Base-by-base conservation (phyloP, 2,329 filamentous ascomycete genomes). In the Aureobasidium leucospermi region DNA sequence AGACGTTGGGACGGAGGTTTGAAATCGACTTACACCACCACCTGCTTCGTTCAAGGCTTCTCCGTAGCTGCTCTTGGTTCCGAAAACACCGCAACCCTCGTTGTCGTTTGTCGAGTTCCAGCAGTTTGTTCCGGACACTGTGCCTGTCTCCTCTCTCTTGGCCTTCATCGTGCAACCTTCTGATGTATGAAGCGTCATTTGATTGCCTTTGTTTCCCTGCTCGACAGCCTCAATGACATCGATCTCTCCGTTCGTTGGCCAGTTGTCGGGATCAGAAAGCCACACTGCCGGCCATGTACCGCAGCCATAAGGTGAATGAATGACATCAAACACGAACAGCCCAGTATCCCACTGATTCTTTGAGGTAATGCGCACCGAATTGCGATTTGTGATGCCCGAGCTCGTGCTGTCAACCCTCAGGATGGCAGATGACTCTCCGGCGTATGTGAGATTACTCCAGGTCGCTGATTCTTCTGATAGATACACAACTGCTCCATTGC, bases 251-350 rank as follows among this genome's bases (percentile, higher is more conserved):
- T 67, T 66, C 28, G 56, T 55, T 5, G 85, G 85, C 85, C 85
- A 86, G 72, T 85, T 79, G 64, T 68, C 71, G 0, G 77, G 73
- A 68, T 88, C 85, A 0, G 78, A 76, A 6, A 88, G 75, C 85
- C 86, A 88, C 11, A 89, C 76, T 0, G 85, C 79, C 1, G 84
- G 83, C 85, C 83, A 88, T 23, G 79, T 83, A 2, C 78, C 84
- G 66, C 85, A 87, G 45, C 83, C 85, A 65, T 77, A 81, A 0
- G 85, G 85, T 0, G 81, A 81, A 70, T 87, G 85, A 61, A 79
- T 76, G 63, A 87, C 76, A 66, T 87, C 84, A 65, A 87, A 87
- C 66, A 87, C 74, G 71, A 87, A 87, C 10, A 87, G 79, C 0
- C 85, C 85, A n/a, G 68, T 72, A 66, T 83, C 71, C 70, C 86